These are phyloP conservation scores for Colletotrichum sp. DNA, from an alignment of 2,329 filamentous ascomycete genomes.

Conservation along the genomic window DNA sequence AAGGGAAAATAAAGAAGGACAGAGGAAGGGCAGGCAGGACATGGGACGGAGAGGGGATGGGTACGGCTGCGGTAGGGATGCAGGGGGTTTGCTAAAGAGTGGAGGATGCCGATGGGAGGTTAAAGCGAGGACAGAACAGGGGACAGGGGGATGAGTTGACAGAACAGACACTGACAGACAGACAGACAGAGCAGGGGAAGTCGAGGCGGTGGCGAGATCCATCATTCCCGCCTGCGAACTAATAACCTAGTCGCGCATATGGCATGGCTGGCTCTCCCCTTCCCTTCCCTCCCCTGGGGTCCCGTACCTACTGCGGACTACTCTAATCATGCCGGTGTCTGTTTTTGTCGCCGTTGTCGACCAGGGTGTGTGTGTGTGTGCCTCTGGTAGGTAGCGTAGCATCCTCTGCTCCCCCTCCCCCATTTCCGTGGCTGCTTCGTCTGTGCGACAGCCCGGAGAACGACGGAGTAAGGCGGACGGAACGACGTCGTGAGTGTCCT, in stretches of 20 bases:
- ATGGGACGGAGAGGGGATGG: background rate
- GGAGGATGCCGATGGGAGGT: background rate
- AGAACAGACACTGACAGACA: background rate
- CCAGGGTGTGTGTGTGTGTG: background rate
- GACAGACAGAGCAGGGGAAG: background rate
- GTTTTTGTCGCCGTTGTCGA: background rate
- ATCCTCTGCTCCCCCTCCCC: background rate
- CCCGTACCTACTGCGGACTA: background rate
- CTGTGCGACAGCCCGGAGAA: background rate
- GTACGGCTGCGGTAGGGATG: background rate
- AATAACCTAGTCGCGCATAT: background rate
- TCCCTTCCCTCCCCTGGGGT: background rate
- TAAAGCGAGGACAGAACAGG: background rate
- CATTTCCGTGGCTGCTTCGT: background rate
- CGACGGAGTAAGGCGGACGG: conserved; percentile 3
- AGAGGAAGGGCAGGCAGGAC: background rate
- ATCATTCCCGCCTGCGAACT: background rate
- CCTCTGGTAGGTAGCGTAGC: background rate
- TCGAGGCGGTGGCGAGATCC: conserved; percentile 5
- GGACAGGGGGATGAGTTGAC: background rate
- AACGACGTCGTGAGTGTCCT: background rate
- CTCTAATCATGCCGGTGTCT: conserved; percentile 1
- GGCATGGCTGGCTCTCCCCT: background rate
- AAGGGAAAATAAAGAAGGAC: background rate
- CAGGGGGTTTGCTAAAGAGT: background rate